Evolutionary conservation across 163 green algal species (phyloP), one percentile per base, ranked within the genome.

Genomic region (Chlamydomonas reinhardtii): DNA sequence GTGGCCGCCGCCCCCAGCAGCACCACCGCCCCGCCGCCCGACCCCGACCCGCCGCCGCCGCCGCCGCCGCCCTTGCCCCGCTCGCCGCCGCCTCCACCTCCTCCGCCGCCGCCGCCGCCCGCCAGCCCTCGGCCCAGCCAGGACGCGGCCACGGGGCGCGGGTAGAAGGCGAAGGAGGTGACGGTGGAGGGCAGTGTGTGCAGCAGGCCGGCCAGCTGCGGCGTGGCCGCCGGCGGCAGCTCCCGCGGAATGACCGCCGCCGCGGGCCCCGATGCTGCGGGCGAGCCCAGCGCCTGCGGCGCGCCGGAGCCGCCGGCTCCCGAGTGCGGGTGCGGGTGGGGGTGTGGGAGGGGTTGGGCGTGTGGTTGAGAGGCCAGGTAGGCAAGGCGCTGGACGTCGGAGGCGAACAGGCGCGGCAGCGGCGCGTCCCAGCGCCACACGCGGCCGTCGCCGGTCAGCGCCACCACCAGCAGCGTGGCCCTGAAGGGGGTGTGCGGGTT

Each of bases 371-470:
- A 17, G 12, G 48, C 48, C 11, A 56, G 48, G 48, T 56, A 56
- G 48, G 48, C 48, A 1, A 56, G 48, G 12, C 48, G 48, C 48
- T 56, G 48, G 12, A 56, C 48, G 48, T 56, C 48, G 48, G 11
- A 20, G 48, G 48, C 48, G 14, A 56, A 56, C 48, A 56, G 48
- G 11, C 27, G 31, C 0, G 93, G 90, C 73, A 96, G 68, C 3
- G 62, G 39, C 29, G 72, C 32, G 74, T 95, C 86, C 94, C 94
- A 97, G 73, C 94, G 89, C 95, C 94, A 97, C 43, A 95, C 73
- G 20, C 93, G 82, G 71, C 94, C 94, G 52, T 96, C 93, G 61
- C 77, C 88, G 0, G 89, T 94, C 15, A 96, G 85, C 4, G 82
- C 84, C 83, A 96, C 87, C 12, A 96, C 64, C 35, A 97, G 76